Percentiles rank a stretch among this genome's conserved stretches.
Conservation (phyloP, 78 protist species). For the Dictyostelium brefeldianum region DNA sequence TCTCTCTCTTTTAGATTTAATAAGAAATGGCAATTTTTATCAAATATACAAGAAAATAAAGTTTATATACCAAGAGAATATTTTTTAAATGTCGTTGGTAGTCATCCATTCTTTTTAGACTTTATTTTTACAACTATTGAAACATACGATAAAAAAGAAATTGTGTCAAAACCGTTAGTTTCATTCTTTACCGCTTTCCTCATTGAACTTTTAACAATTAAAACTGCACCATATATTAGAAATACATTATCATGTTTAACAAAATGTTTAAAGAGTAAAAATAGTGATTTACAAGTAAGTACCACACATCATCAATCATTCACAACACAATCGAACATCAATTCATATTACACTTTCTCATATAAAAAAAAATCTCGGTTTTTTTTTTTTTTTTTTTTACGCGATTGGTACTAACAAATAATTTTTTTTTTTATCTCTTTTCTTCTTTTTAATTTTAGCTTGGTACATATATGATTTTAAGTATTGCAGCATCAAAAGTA, state of each 20-base stretch:
- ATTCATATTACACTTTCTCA: neutral
- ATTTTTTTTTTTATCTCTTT: neutral
- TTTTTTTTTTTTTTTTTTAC: neutral
- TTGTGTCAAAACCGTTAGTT: slow-evolving; percentile 32
- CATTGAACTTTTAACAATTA: slow-evolving; percentile 4
- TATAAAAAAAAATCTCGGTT: no score
- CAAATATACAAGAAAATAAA: neutral
- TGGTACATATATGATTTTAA: slow-evolving; percentile 51
- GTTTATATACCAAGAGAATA: slow-evolving; percentile 50
- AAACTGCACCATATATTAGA: neutral
- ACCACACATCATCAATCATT: neutral
- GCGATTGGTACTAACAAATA: neutral
- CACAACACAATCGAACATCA: neutral
- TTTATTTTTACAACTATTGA: slow-evolving; percentile 21
- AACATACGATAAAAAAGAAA: slow-evolving; percentile 13
- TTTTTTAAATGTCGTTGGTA: neutral
- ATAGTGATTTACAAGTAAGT: slow-evolving; percentile 68
- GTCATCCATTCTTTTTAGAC: slow-evolving; percentile 25
- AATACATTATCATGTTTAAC: slow-evolving; percentile 43
- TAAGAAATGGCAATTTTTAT: slow-evolving; percentile 48
- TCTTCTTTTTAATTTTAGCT: slow-evolving; percentile 25
- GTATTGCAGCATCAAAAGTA: slow-evolving; percentile 45
- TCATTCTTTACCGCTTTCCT: slow-evolving; percentile 60
- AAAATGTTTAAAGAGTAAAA: slow-evolving; percentile 39
- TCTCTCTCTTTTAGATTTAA: slow-evolving; percentile 8